phyloP scores from a whole-genome alignment of 2,329 filamentous ascomycete species.

The Harringtonia lauricola region DNA sequence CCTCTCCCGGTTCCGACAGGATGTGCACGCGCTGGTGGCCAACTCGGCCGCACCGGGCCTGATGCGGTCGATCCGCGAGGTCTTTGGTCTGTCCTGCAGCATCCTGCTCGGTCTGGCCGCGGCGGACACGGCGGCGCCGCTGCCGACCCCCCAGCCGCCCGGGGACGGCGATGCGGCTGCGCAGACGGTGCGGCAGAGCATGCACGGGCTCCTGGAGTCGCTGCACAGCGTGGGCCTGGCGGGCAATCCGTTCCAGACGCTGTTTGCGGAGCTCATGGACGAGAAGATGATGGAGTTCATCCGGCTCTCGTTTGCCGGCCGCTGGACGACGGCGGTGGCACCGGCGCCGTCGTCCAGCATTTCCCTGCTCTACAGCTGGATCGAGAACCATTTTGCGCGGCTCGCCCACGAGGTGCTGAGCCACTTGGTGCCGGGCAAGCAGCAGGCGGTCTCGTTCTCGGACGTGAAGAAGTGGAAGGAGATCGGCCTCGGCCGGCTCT shows the following conservation, averaged over 20 bases:
- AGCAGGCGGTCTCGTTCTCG: constrained; percentile 31
- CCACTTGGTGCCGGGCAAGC: constrained; percentile 19
- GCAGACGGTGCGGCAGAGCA: constrained; percentile 31
- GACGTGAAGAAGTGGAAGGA: constrained; percentile 61
- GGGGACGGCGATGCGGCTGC: constrained; percentile 15
- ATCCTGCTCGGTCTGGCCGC: constrained; percentile 31
- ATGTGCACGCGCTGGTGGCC: constrained; percentile 53
- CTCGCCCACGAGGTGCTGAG: constrained; percentile 51
- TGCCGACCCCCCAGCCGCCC: constrained; percentile 12
- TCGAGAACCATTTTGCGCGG: constrained; percentile 55
- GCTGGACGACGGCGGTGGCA: constrained; percentile 35
- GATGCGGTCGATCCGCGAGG: constrained; percentile 39
- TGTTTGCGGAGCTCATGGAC: constrained; percentile 63
- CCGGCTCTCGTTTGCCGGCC: constrained; percentile 46
- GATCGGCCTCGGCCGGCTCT: constrained; percentile 56
- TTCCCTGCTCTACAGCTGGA: constrained; percentile 51
- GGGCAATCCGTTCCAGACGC: constrained; percentile 56
- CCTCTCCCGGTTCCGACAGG: constrained; percentile 36
- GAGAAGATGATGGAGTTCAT: constrained; percentile 54
- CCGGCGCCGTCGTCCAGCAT: constrained; percentile 31
- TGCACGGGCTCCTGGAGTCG: constrained; percentile 45
- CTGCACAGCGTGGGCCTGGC: constrained; percentile 56
- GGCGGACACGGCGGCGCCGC: constrained; percentile 1
- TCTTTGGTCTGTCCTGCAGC: constrained; percentile 42
- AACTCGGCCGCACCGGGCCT: constrained; percentile 48